A percentile compares a stretch with the other conserved stretches of the same genome.
Evolutionary conservation across 139 green algal genomes (phyloP).

Genomic region (Chlorella sp.): DNA sequence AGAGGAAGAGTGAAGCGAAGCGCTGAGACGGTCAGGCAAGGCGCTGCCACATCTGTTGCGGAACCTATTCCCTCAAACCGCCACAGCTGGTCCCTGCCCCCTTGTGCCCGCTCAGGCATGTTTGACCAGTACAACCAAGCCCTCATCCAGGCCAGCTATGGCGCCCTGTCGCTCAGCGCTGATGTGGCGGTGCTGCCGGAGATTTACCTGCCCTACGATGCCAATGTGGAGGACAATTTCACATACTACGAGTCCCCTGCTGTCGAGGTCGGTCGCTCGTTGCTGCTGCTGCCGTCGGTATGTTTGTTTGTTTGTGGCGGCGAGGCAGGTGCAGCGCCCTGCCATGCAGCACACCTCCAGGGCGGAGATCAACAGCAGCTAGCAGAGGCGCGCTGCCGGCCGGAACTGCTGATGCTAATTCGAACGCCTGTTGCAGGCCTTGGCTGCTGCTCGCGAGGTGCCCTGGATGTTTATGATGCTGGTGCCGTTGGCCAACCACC

Average conservation of each 20-base stretch:
- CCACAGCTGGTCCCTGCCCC: no score
- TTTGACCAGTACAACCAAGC: constrained; percentile 55
- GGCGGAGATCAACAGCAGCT: no score
- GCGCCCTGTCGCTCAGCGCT: constrained; percentile 50
- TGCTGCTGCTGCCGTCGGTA: no score
- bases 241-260: constrained; percentile 19
- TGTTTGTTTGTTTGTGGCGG: no score
- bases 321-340: no score
- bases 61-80: no score
- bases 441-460: neutral
- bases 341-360: no score
- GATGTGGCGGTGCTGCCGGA: constrained; percentile 48
- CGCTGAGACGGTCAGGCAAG: no score
- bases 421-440: neutral
- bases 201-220: neutral
- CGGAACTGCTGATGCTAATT: no score
- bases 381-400: no score
- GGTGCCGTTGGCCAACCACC: neutral
- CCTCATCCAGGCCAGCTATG: constrained; percentile 61
- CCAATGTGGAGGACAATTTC: neutral
- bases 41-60: no score
- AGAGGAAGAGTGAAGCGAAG: no score
- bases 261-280: neutral
- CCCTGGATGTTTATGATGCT: constrained; percentile 40
- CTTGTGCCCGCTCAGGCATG: constrained; percentile 19